Conservation (phyloP, 2,329 filamentous ascomycete genomes). For the Sporothrix sp. region DNA sequence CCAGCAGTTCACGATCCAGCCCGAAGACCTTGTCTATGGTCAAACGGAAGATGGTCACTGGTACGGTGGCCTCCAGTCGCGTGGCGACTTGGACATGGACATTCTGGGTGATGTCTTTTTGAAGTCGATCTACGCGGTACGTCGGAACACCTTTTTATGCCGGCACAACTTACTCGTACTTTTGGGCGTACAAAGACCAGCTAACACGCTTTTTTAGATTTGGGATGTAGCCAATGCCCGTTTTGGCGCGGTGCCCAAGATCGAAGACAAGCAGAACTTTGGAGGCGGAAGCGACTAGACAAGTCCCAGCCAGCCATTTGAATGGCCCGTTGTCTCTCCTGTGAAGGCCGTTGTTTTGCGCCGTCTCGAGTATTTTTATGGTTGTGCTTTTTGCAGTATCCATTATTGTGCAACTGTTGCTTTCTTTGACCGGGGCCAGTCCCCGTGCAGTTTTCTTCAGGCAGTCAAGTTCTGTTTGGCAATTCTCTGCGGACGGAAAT, state of each 20-base stretch:
- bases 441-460: too few relatives aligned
- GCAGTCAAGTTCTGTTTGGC: too few relatives aligned
- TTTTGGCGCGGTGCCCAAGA: constrained; percentile 50
- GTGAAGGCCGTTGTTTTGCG: too few relatives aligned
- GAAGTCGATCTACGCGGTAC: constrained; percentile 54
- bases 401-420: too few relatives aligned
- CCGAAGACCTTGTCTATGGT: constrained; percentile 52
- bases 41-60: constrained; percentile 43
- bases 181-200: too few relatives aligned
- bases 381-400: too few relatives aligned
- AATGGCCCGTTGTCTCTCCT: too few relatives aligned
- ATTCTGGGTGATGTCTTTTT: constrained; percentile 56
- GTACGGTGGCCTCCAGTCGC: constrained; percentile 57
- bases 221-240: constrained; percentile 53
- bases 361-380: too few relatives aligned
- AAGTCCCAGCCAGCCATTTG: too few relatives aligned
- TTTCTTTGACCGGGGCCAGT: too few relatives aligned
- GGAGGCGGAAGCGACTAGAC: constrained; percentile 9
- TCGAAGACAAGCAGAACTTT: constrained; percentile 29
- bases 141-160: constrained; percentile 20
- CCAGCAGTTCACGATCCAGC: constrained; percentile 49
- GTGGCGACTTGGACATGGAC: constrained; percentile 48
- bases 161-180: neutral
- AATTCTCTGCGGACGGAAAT: too few relatives aligned
- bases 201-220: too few relatives aligned